A percentile compares a stretch with the other conserved stretches of the same genome.
Evolutionary conservation across 179 eudicot species (phyloP).

Genomic region (Pouteria campechiana): DNA sequence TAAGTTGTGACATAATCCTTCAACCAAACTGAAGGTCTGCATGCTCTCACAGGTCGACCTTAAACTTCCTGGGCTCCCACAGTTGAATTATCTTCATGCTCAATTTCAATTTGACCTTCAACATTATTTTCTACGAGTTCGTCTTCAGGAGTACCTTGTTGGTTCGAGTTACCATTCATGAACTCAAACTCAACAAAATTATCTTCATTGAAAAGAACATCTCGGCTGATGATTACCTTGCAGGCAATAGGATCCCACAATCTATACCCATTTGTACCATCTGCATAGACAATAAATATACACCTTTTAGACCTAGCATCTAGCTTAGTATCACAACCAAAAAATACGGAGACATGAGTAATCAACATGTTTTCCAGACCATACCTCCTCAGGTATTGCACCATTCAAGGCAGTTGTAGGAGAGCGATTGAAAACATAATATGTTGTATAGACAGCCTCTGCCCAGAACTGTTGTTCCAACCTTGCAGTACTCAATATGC

Average conservation of each 20-base stretch:
- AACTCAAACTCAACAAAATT: too few relatives aligned
- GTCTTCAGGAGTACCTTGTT: not conserved
- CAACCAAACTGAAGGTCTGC: not conserved
- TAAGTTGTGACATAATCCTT: too few relatives aligned
- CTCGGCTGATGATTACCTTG: conserved; percentile 1
- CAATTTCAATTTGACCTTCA: not conserved
- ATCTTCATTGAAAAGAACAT: conserved; percentile 1
- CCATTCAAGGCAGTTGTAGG: too few relatives aligned
- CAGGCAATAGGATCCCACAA: not conserved
- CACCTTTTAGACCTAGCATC: conserved; percentile 5
- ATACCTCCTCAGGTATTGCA: conserved; percentile 3
- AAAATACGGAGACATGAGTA: conserved; percentile 2
- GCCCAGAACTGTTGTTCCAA: too few relatives aligned
- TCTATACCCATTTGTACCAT: conserved; percentile 4
- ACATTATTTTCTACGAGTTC: not conserved
- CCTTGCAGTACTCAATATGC: too few relatives aligned
- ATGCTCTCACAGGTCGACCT: not conserved
- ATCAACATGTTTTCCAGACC: conserved; percentile 1
- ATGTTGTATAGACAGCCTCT: too few relatives aligned
- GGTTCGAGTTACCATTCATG: too few relatives aligned
- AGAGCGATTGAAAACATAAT: too few relatives aligned
- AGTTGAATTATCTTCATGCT: not conserved
- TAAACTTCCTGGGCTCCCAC: too few relatives aligned
- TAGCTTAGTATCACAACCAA: conserved; percentile 1
- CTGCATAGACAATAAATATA: conserved; percentile 9